Conservation (phyloP, 2,329 filamentous ascomycete genomes). For the Phyllosticta citribraziliensis region DNA sequence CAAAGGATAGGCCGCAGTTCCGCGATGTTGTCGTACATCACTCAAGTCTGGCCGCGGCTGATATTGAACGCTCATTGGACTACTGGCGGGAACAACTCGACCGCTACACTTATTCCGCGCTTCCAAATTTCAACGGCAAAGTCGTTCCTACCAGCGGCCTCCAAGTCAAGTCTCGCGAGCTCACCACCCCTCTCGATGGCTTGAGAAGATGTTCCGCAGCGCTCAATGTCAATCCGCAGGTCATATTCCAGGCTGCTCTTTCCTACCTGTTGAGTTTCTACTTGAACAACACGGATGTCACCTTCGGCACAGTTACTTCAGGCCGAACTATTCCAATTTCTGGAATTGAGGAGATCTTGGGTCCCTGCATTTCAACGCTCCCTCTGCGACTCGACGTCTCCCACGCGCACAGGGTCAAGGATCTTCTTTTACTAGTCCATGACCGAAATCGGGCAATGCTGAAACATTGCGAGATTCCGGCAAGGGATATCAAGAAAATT, state of each 20-base stretch:
- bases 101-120: slow-evolving; percentile 42
- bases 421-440: slow-evolving; percentile 57
- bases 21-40: slow-evolving; percentile 47
- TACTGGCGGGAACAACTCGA: slow-evolving; percentile 64
- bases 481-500: slow-evolving; percentile 59
- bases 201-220: slow-evolving; percentile 29
- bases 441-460: slow-evolving; percentile 55
- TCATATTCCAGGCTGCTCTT: slow-evolving; percentile 66
- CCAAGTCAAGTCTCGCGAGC: neutral
- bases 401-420: slow-evolving; percentile 34
- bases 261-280: slow-evolving; percentile 57
- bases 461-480: slow-evolving; percentile 51
- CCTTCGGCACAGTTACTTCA: slow-evolving; percentile 72
- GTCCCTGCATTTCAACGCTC: slow-evolving; percentile 68
- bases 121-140: slow-evolving; percentile 50
- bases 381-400: slow-evolving; percentile 58
- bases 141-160: slow-evolving; percentile 10
- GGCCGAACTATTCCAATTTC: slow-evolving; percentile 65
- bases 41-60: slow-evolving; percentile 16
- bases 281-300: slow-evolving; percentile 54
- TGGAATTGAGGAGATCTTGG: slow-evolving; percentile 62
- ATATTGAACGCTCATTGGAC: slow-evolving; percentile 35
- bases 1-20: slow-evolving; percentile 47
- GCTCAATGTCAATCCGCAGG: slow-evolving; percentile 51
- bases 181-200: neutral